Evolutionary conservation across 176 grass and related monocot genomes (phyloP).

Genomic region (Juncus inflexus): DNA sequence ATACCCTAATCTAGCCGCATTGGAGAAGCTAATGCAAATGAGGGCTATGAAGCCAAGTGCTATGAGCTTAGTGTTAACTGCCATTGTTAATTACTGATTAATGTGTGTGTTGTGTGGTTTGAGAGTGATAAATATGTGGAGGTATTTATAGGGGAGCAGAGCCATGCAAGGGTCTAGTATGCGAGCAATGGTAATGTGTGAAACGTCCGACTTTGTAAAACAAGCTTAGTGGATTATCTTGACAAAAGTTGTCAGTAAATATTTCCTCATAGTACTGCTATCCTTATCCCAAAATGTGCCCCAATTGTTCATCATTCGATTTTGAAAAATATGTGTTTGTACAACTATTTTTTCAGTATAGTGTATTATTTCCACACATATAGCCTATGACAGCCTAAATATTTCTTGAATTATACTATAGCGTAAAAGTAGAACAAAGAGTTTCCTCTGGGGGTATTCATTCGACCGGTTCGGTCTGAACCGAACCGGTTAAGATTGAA

Average conservation of each 20-base stretch:
- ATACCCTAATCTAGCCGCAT: slow-evolving; percentile 23
- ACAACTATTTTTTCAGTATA: no score
- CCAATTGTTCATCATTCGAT: no score
- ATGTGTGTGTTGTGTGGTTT: neutral
- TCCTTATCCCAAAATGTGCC: no score
- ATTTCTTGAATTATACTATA: no score
- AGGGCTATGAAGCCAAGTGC: slow-evolving; percentile 27
- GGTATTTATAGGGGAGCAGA: slow-evolving; percentile 31
- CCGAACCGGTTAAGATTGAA: no score
- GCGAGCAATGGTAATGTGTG: slow-evolving; percentile 16
- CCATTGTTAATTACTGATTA: slow-evolving; percentile 6
- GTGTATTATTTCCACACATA: no score
- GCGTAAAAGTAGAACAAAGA: no score
- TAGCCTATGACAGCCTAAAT: no score
- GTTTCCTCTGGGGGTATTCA: no score
- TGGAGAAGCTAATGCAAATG: slow-evolving; percentile 21
- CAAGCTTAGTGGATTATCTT: slow-evolving; percentile 31
- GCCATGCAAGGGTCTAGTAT: slow-evolving; percentile 15
- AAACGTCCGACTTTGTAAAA: slow-evolving; percentile 21
- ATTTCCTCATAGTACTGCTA: no score
- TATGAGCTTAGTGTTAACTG: slow-evolving; percentile 21
- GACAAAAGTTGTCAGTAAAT: slow-evolving; percentile 19
- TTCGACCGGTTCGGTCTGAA: no score
- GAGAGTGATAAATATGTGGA: neutral
- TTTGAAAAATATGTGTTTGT: no score